Evolutionary conservation across 108 stramenopile species (phyloP), one percentile per base, ranked within the genome.

Genomic region (Cyclotella baltica): DNA sequence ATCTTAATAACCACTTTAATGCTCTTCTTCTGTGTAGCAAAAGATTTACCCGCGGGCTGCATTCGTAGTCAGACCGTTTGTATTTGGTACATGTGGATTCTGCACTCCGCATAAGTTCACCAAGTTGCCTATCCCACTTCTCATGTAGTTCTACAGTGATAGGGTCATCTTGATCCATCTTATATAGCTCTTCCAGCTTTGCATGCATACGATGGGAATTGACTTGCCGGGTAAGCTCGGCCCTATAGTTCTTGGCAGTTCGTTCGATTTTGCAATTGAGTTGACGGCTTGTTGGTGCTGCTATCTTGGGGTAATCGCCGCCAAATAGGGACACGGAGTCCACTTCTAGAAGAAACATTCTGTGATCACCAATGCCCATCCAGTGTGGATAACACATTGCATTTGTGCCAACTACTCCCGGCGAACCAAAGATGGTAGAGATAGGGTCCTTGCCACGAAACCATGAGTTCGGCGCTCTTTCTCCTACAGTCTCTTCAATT

Each of bases 331-430:
- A 20, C 48, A 29, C 52, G 0, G 71, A 53, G n/a, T 3, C 4
- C 1, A 72, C 35, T 16, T 80, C 71, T n/a, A 58, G 10, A 23
- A 72, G 5, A 27, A 71, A 55, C 0, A 72, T 46, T 0, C 40
- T 46, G 48, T 72, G 78, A 23, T 80, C 78, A 3, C 78, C 78
- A 20, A 72, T 65, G 1, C 71, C 62, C 0, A 36, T 31, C 38
- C 55, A 34, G 23, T 67, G 62, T 1, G 78, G 59, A 10, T 22
- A 47, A 6, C 35, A 34, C 19, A 34, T 28, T 9, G 36, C 71
- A 28, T 67, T 22, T 4, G 10, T 37, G 15, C 47, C 31, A 2
- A 2, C 0, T 0, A 80, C 6, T 0, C 78, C 78, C 0, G 25
- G n/a, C 1, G 38, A 37, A 5, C 59, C 63, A 72, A 53, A 80